Evolutionary conservation across 768 basidiomycete species (phyloP).

Genomic region (Chalciporus chontae): DNA sequence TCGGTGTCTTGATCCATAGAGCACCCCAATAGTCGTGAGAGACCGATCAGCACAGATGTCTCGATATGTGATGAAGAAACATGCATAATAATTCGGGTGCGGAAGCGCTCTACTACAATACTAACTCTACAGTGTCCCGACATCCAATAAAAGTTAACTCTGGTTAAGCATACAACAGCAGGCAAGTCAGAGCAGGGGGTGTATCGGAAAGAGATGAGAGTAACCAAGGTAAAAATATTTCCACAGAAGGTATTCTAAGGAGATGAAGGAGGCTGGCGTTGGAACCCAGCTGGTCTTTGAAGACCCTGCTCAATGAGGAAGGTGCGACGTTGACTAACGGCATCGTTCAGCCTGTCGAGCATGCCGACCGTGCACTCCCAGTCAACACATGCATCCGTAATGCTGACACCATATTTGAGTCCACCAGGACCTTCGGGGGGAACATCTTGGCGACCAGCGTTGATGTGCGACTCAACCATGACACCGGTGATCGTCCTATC

Average conservation of each 20-base stretch:
- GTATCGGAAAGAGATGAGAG: background rate
- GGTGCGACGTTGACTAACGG: slow-evolving; percentile 27
- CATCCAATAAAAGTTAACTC: background rate
- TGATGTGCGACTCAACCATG: slow-evolving; percentile 96
- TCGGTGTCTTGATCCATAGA: too few relatives aligned
- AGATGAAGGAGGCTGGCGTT: slow-evolving; percentile 13
- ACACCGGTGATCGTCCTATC: slow-evolving; percentile 80
- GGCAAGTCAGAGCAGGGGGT: background rate
- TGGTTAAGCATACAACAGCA: slow-evolving; percentile 8
- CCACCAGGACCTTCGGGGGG: slow-evolving; percentile 63
- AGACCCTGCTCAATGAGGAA: slow-evolving; percentile 25
- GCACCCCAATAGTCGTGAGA: too few relatives aligned
- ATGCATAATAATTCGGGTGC: background rate
- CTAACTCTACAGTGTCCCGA: background rate
- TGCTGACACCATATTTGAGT: slow-evolving; percentile 79
- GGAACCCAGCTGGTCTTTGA: slow-evolving; percentile 26
- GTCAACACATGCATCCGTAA: slow-evolving; percentile 90
- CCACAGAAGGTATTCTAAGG: slow-evolving; percentile 5
- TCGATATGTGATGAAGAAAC: background rate
- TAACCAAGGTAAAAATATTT: background rate
- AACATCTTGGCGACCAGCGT: slow-evolving; percentile 87
- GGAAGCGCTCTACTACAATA: background rate
- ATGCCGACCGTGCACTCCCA: slow-evolving; percentile 77
- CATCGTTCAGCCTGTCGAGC: slow-evolving; percentile 66
- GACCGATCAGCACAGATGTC: too few relatives aligned